Conservation (phyloP, 495 filamentous ascomycete genomes). For the Penicillium mononematosum region DNA sequence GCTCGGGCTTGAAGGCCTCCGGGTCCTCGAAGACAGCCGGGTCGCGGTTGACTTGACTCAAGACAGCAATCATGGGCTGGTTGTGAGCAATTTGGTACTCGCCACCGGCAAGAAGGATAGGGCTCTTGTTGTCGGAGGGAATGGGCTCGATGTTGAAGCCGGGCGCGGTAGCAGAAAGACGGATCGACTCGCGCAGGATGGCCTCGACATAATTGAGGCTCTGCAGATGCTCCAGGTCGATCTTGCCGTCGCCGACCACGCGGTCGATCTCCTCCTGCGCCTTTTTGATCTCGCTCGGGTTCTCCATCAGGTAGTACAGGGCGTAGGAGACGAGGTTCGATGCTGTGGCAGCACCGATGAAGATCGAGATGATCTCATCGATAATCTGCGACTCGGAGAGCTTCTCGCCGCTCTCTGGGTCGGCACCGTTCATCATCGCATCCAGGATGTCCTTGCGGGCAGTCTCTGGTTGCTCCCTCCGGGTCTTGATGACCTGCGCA, state of each 20-base stretch:
- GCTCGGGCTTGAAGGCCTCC: slow-evolving; percentile 62
- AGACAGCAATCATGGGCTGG: slow-evolving; percentile 60
- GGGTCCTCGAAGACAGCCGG: slow-evolving; percentile 66
- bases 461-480: slow-evolving; percentile 48
- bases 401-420: slow-evolving; percentile 62
- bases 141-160: slow-evolving; percentile 58
- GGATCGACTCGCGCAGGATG: slow-evolving; percentile 70
- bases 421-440: slow-evolving; percentile 64
- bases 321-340: slow-evolving; percentile 39
- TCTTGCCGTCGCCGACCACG: slow-evolving; percentile 32
- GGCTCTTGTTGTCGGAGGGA: slow-evolving; percentile 52
- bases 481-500: slow-evolving; percentile 55
- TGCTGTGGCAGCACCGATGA: slow-evolving; percentile 42
- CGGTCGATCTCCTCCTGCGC: slow-evolving; percentile 37
- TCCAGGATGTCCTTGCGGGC: slow-evolving; percentile 61
- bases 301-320: slow-evolving; percentile 42
- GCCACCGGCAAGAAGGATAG: slow-evolving; percentile 55
- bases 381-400: slow-evolving; percentile 58
- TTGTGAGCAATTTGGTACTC: slow-evolving; percentile 64
- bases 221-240: slow-evolving; percentile 57
- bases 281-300: slow-evolving; percentile 28
- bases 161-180: slow-evolving; percentile 65
- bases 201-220: slow-evolving; percentile 64
- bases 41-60: slow-evolving; percentile 66
- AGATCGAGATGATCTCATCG: slow-evolving; percentile 57